Evolutionary conservation across 2,329 filamentous ascomycete genomes (phyloP).

Genomic region (Tolypocladium capitatum): DNA sequence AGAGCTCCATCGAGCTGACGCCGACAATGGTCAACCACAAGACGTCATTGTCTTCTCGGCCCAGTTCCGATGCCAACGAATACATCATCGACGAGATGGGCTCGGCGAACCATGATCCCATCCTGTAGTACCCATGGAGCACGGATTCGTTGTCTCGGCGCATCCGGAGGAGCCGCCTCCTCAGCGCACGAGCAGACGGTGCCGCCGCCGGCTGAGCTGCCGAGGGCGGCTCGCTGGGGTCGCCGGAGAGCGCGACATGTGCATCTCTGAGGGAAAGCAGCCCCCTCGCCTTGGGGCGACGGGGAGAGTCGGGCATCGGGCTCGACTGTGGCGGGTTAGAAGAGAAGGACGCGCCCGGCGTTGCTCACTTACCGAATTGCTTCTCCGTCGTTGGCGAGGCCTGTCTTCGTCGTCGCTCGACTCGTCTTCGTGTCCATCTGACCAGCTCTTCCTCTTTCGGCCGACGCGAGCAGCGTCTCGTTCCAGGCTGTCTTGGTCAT

Average conservation of each 20-base stretch:
- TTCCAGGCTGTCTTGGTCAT: slow-evolving; percentile 28
- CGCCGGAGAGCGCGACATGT: slow-evolving; percentile 32
- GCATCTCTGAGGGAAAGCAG: slow-evolving; percentile 41
- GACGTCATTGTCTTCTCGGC: slow-evolving; percentile 90
- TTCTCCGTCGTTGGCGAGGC: slow-evolving; percentile 68
- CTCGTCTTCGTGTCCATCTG: slow-evolving; percentile 55
- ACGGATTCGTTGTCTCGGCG: slow-evolving; percentile 64
- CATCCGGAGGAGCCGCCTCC: slow-evolving; percentile 60
- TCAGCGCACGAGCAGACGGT: slow-evolving; percentile 58
- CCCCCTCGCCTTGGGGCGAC: slow-evolving; percentile 45
- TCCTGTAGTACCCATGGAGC: slow-evolving; percentile 69
- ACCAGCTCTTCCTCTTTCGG: slow-evolving; percentile 70
- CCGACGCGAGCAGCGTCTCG: slow-evolving; percentile 30
- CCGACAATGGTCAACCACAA: slow-evolving; percentile 93
- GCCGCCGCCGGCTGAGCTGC: slow-evolving; percentile 45
- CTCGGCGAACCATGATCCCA: slow-evolving; percentile 85
- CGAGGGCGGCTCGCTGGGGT: slow-evolving; percentile 39
- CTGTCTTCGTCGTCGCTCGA: slow-evolving; percentile 61
- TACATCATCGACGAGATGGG: slow-evolving; percentile 92
- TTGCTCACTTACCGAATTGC: slow-evolving; percentile 59
- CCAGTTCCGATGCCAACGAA: slow-evolving; percentile 84
- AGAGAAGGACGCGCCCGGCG: background rate
- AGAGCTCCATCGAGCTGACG: slow-evolving; percentile 85
- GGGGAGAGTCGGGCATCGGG: slow-evolving; percentile 52
- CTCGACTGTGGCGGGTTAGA: slow-evolving; percentile 36